These are phyloP conservation scores for Dicorynia guianensis DNA, from an alignment of 306 rosid species.

Conservation along the genomic window DNA sequence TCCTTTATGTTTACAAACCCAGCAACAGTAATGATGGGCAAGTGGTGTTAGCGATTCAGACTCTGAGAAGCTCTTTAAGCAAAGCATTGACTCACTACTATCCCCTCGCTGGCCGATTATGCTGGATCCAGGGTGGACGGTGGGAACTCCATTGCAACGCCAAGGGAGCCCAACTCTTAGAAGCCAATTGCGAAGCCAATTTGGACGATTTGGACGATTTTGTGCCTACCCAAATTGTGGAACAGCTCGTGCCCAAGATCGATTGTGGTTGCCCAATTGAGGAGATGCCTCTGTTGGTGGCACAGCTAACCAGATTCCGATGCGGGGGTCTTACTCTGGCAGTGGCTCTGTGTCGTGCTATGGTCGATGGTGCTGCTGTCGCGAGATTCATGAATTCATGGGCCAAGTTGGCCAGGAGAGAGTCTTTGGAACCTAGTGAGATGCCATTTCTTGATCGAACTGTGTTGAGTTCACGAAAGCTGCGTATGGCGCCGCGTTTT, in stretches of 20 bases:
- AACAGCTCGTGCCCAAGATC: slow-evolving; percentile 37
- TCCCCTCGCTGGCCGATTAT: slow-evolving; percentile 42
- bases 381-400: slow-evolving; percentile 34
- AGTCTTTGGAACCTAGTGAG: background rate
- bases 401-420: slow-evolving; percentile 43
- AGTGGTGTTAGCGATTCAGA: background rate
- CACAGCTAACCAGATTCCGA: slow-evolving; percentile 37
- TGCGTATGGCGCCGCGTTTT: slow-evolving; percentile 28
- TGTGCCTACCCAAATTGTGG: background rate
- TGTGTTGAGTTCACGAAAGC: slow-evolving; percentile 10
- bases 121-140: slow-evolving; percentile 5
- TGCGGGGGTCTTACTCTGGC: slow-evolving; percentile 39
- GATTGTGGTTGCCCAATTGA: slow-evolving; percentile 38
- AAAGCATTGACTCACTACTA: slow-evolving; percentile 32
- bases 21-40: background rate
- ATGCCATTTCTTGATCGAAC: slow-evolving; percentile 38
- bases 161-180: slow-evolving; percentile 33
- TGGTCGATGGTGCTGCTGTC: slow-evolving; percentile 35
- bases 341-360: background rate
- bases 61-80: slow-evolving; percentile 39
- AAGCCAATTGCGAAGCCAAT: slow-evolving; percentile 2
- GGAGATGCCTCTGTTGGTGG: slow-evolving; percentile 38
- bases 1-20: slow-evolving; percentile 33
- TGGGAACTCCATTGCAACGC: slow-evolving; percentile 38
- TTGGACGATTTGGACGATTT: background rate